phyloP scores from a whole-genome alignment of 2,329 filamentous ascomycete genomes.

The Stagonosporopsis tanaceti region DNA sequence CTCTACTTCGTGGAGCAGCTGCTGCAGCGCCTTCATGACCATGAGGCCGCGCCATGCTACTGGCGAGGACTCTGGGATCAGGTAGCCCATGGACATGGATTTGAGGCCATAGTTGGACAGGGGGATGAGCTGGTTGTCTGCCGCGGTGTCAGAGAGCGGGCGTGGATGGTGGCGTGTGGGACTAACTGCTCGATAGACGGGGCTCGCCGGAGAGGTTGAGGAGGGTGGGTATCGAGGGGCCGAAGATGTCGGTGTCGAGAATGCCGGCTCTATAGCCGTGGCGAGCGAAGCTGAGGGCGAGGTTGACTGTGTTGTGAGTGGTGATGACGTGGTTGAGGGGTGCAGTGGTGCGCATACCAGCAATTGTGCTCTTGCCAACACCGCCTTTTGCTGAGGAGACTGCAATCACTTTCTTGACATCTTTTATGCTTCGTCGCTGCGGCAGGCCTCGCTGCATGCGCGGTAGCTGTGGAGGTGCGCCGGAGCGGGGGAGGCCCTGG shows the following conservation, averaged over 20 bases:
- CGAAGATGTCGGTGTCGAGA: conserved; percentile 95
- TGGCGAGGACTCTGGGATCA: conserved; percentile 79
- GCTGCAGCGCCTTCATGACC: conserved; percentile 97
- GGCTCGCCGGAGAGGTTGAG: conserved; percentile 84
- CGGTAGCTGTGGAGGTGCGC: conserved; percentile 69
- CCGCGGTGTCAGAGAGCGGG: conserved; percentile 8
- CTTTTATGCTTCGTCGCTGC: conserved; percentile 78
- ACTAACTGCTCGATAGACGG: conserved; percentile 73
- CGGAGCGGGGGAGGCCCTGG: conserved; percentile 85
- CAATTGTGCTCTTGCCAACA: conserved; percentile 96
- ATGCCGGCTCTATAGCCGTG: conserved; percentile 85
- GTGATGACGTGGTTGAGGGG: not conserved
- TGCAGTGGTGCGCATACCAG: conserved; percentile 61
- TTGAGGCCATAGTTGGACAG: conserved; percentile 94
- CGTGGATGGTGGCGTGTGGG: not conserved
- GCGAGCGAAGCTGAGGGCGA: conserved; percentile 85
- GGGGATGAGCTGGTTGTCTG: conserved; percentile 82
- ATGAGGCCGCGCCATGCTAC: conserved; percentile 96
- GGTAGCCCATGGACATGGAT: conserved; percentile 98
- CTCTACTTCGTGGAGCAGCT: conserved; percentile 92
- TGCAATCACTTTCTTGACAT: conserved; percentile 92
- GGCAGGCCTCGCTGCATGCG: conserved; percentile 84
- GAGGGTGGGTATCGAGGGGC: conserved; percentile 90
- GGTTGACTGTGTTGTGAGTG: conserved; percentile 63
- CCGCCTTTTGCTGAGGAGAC: conserved; percentile 97